Percentiles rank a stretch among this genome's conserved stretches.
phyloP scores from a whole-genome alignment of 371 early-diverging fungal genomes.

The Choanephora cucurbitarum region DNA sequence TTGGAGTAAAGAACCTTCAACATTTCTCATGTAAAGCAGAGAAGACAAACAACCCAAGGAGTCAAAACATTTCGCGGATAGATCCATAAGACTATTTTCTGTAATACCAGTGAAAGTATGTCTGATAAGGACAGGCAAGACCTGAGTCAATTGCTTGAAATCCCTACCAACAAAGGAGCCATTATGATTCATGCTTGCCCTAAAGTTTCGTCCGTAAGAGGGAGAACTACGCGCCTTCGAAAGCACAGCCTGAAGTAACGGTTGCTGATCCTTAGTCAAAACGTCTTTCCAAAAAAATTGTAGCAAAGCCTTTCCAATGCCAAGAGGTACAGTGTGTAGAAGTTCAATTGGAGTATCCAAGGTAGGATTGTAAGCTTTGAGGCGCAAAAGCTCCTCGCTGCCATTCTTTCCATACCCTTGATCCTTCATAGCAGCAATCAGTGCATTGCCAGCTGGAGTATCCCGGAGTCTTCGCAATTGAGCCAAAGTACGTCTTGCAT shows the following conservation, averaged over 20 bases:
- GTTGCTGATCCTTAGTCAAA: background rate
- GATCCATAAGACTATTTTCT: too few species aligned
- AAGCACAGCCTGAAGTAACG: too few species aligned
- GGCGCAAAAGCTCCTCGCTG: background rate
- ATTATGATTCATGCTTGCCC: background rate
- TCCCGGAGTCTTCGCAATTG: too few species aligned
- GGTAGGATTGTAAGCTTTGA: background rate
- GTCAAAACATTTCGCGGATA: too few species aligned
- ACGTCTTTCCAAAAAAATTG: background rate
- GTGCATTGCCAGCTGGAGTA: too few species aligned
- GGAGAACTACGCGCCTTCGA: background rate
- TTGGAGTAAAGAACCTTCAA: too few species aligned
- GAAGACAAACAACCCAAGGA: too few species aligned
- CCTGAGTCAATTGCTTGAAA: too few species aligned
- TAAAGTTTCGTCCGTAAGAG: slow-evolving; percentile 1
- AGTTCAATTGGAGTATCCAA: slow-evolving; percentile 1
- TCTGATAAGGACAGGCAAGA: too few species aligned
- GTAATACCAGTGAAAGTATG: too few species aligned
- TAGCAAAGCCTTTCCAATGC: background rate
- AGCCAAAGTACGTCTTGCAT: too few species aligned
- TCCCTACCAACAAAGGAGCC: background rate
- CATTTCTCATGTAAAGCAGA: too few species aligned
- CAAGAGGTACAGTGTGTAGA: background rate
- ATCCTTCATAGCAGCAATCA: background rate
- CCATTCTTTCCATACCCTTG: background rate